Conservation (phyloP, 2,329 filamentous ascomycete genomes). For the Apiospora sp. region DNA sequence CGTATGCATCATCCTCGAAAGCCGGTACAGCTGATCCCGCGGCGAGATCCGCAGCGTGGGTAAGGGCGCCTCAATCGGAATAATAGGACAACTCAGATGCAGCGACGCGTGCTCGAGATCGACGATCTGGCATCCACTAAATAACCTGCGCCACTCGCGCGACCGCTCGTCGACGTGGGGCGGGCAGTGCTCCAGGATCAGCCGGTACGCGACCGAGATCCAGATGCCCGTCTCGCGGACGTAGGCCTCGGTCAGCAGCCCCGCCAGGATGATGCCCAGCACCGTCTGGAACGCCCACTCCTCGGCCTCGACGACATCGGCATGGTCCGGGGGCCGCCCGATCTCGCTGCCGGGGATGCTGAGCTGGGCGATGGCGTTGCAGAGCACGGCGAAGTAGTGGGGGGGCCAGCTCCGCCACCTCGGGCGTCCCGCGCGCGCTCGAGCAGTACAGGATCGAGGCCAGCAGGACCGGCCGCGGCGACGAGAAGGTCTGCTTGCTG, state of each 20-base stretch:
- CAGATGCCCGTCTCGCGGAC: conserved; percentile 51
- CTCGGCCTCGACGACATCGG: conserved; percentile 37
- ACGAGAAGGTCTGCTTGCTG: conserved; percentile 50
- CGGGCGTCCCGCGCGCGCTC: conserved; percentile 43
- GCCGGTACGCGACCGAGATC: conserved; percentile 52
- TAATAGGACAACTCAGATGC: conserved; percentile 50
- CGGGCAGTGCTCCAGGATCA: conserved; percentile 51
- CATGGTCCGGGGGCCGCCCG: conserved; percentile 34
- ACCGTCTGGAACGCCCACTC: conserved; percentile 53
- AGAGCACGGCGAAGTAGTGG: conserved; percentile 49
- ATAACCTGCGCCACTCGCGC: conserved; percentile 50
- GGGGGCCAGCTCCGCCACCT: conserved; percentile 46
- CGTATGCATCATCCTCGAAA: conserved; percentile 55
- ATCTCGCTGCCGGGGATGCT: conserved; percentile 46
- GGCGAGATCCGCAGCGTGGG: conserved; percentile 46
- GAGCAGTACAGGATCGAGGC: conserved; percentile 54
- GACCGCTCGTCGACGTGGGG: conserved; percentile 47
- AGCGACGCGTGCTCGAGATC: conserved; percentile 54
- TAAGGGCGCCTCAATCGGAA: conserved; percentile 50
- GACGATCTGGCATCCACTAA: conserved; percentile 50
- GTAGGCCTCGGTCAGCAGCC: conserved; percentile 51
- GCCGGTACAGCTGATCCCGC: conserved; percentile 49
- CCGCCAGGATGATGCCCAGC: conserved; percentile 50
- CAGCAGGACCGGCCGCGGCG: conserved; percentile 51
- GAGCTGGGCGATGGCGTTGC: conserved; percentile 49